Evolutionary conservation across 2,329 filamentous ascomycete genomes (phyloP).

Genomic region (Fusarium marasasianum): DNA sequence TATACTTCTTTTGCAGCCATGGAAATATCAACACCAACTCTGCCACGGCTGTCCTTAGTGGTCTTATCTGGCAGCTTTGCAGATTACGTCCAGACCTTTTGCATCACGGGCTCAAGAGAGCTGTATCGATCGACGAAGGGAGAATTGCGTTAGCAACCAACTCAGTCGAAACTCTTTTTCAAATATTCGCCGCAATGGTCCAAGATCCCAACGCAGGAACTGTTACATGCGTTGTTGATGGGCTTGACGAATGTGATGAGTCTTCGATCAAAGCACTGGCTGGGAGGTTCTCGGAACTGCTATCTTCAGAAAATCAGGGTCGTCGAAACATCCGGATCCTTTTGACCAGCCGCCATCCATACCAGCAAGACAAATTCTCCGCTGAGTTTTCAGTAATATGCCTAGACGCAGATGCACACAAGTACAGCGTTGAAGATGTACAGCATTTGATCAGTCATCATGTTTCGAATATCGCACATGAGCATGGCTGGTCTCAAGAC

Average conservation of each 20-base stretch:
- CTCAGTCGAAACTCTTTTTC: constrained; percentile 5
- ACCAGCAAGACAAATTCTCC: background rate
- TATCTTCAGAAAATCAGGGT: background rate
- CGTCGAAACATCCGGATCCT: background rate
- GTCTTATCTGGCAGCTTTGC: constrained; percentile 16
- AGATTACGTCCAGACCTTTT: background rate
- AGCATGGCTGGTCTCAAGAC: background rate
- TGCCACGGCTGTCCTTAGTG: background rate
- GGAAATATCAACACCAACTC: constrained; percentile 7
- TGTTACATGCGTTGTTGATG: constrained; percentile 9
- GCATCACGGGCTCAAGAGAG: background rate
- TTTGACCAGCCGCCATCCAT: background rate
- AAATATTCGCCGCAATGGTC: constrained; percentile 8
- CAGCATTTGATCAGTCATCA: background rate
- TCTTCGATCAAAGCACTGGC: background rate
- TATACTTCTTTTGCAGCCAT: constrained; percentile 24
- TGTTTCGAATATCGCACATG: background rate
- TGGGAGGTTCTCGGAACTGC: background rate
- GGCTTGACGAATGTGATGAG: constrained; percentile 7
- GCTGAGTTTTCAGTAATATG: background rate
- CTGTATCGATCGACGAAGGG: background rate
- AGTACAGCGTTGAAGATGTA: background rate
- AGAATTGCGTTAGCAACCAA: background rate
- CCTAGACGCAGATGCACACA: background rate
- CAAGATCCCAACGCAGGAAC: background rate